Conservation (phyloP, 2,329 filamentous ascomycete genomes). For the Zarea fungicola region DNA sequence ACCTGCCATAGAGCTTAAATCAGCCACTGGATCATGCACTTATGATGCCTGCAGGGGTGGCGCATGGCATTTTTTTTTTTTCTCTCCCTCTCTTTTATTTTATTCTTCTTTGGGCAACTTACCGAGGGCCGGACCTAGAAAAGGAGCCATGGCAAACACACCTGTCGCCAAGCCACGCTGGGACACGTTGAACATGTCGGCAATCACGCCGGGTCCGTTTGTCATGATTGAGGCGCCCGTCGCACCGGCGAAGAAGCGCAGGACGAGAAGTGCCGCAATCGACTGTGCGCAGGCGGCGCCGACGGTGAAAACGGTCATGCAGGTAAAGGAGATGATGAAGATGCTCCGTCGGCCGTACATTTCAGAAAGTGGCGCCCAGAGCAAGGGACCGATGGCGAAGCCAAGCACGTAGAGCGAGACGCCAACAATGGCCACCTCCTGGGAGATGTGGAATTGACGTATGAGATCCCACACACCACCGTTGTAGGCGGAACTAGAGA, state of each 20-base stretch:
- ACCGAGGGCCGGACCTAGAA: conserved; percentile 50
- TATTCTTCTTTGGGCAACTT: too few species aligned
- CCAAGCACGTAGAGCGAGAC: conserved; percentile 55
- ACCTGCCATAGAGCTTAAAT: too few species aligned
- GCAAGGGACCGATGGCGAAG: conserved; percentile 49
- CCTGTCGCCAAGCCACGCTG: conserved; percentile 49
- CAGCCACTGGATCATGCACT: too few species aligned
- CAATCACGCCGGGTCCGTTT: conserved; percentile 51
- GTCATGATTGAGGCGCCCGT: conserved; percentile 53
- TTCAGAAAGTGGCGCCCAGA: conserved; percentile 58
- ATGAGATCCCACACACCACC: conserved; percentile 47
- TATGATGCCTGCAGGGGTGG: too few species aligned
- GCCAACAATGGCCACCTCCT: conserved; percentile 65
- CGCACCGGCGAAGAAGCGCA: conserved; percentile 55
- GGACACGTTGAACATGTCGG: conserved; percentile 49
- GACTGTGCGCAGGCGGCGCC: conserved; percentile 47
- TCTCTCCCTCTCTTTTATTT: too few species aligned
- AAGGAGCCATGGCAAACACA: conserved; percentile 52
- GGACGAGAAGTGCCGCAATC: conserved; percentile 49
- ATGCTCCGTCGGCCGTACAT: conserved; percentile 51
- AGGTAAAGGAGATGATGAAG: conserved; percentile 46
- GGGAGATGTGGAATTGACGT: conserved; percentile 60
- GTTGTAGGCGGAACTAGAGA: background rate
- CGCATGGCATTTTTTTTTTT: too few species aligned
- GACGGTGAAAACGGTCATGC: conserved; percentile 51